These are phyloP conservation scores for thale cress (Arabidopsis thaliana) DNA, from an alignment of 345 rosid genomes.

Conservation along the genomic window TAIR10.1 NC_003070.9:23599501-23600000, in stretches of 20 bases:
- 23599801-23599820: conserved; percentile 34
- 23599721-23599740: background rate
- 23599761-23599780: background rate
- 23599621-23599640: conserved; percentile 19
- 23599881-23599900: conserved; percentile 98
- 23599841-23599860: conserved; percentile 75
- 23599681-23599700: conserved; percentile 19
- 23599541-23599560: conserved; percentile 4
- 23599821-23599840: conserved; percentile 48
- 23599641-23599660: conserved; percentile 33
- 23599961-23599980: background rate
- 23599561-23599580: conserved; percentile 25
- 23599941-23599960: conserved; percentile 10
- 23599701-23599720: background rate
- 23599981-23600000: conserved; percentile 14
- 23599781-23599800: conserved; percentile 33
- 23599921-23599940: conserved; percentile 68
- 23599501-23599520: conserved; percentile 33
- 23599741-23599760: background rate
- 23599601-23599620: conserved; percentile 26
- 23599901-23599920: conserved; percentile 81
- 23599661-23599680: conserved; percentile 15
- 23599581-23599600: background rate
- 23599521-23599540: conserved; percentile 34
- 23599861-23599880: conserved; percentile 78